phyloP scores from a whole-genome alignment of 371 early-diverging fungal genomes.

The Syncephalastrum contaminatum region DNA sequence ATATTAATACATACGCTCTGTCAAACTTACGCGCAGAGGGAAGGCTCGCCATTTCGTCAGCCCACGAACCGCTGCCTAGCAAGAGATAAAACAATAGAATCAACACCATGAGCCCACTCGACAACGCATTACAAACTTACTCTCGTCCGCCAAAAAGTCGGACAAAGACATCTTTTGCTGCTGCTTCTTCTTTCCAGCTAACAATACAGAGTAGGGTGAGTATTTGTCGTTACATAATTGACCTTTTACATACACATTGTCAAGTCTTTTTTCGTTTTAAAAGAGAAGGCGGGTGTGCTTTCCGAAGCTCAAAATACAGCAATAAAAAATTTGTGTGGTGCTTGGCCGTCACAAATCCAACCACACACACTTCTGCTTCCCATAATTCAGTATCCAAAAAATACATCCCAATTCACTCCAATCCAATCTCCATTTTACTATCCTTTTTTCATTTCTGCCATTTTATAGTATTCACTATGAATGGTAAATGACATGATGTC shows the following conservation, averaged over 20 bases:
- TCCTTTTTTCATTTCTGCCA: too few species aligned
- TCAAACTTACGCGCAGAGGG: slow-evolving; percentile 83
- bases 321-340: slow-evolving; percentile 5
- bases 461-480: too few species aligned
- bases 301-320: slow-evolving; percentile 1
- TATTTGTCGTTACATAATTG: neutral
- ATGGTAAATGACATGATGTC: too few species aligned
- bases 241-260: slow-evolving; percentile 11
- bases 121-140: slow-evolving; percentile 42
- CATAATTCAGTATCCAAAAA: too few species aligned
- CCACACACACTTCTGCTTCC: too few species aligned
- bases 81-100: slow-evolving; percentile 3
- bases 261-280: slow-evolving; percentile 3
- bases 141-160: slow-evolving; percentile 74
- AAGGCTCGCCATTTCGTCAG: slow-evolving; percentile 87
- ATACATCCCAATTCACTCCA: too few species aligned
- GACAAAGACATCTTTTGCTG: slow-evolving; percentile 75
- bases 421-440: too few species aligned
- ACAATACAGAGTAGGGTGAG: neutral
- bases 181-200: slow-evolving; percentile 69
- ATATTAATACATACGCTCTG: neutral
- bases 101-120: slow-evolving; percentile 14
- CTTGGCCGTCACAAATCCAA: neutral
- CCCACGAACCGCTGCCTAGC: slow-evolving; percentile 77
- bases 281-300: neutral